These are phyloP conservation scores for Cyphellophora europaea DNA, from an alignment of 2,329 filamentous ascomycete genomes.

Conservation along the genomic window DNA sequence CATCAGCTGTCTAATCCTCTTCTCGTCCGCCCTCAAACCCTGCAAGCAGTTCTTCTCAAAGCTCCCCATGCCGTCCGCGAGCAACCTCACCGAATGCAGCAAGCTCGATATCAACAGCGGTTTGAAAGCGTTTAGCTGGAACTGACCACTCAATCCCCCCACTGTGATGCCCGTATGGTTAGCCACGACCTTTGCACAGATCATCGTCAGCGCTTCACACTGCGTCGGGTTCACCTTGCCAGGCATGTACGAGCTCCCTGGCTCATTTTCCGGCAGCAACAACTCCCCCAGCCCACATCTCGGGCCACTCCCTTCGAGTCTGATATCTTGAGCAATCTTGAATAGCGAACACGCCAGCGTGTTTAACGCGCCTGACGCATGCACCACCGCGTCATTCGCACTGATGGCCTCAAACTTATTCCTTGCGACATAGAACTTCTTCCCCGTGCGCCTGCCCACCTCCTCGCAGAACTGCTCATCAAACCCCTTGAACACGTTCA, in stretches of 20 bases:
- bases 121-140: slow-evolving; percentile 90
- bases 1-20: slow-evolving; percentile 70
- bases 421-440: slow-evolving; percentile 72
- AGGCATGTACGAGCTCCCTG: slow-evolving; percentile 83
- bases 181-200: slow-evolving; percentile 82
- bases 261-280: slow-evolving; percentile 78
- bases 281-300: slow-evolving; percentile 81
- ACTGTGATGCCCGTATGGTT: slow-evolving; percentile 78
- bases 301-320: slow-evolving; percentile 77
- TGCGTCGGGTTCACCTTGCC: slow-evolving; percentile 91
- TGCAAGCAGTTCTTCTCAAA: slow-evolving; percentile 78
- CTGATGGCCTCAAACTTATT: slow-evolving; percentile 89
- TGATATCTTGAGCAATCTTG: slow-evolving; percentile 86
- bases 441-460: slow-evolving; percentile 73
- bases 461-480: slow-evolving; percentile 74
- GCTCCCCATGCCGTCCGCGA: slow-evolving; percentile 73
- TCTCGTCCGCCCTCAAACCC: slow-evolving; percentile 74
- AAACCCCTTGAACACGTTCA: slow-evolving; percentile 83
- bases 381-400: slow-evolving; percentile 77
- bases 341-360: slow-evolving; percentile 71
- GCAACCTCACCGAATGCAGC: slow-evolving; percentile 67
- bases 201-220: slow-evolving; percentile 82
- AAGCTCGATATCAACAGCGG: slow-evolving; percentile 78
- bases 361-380: slow-evolving; percentile 75
- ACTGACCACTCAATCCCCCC: slow-evolving; percentile 82